These are phyloP conservation scores for Sclerotinia trifoliorum DNA, from an alignment of 2,329 filamentous ascomycete species.

Conservation along the genomic window DNA sequence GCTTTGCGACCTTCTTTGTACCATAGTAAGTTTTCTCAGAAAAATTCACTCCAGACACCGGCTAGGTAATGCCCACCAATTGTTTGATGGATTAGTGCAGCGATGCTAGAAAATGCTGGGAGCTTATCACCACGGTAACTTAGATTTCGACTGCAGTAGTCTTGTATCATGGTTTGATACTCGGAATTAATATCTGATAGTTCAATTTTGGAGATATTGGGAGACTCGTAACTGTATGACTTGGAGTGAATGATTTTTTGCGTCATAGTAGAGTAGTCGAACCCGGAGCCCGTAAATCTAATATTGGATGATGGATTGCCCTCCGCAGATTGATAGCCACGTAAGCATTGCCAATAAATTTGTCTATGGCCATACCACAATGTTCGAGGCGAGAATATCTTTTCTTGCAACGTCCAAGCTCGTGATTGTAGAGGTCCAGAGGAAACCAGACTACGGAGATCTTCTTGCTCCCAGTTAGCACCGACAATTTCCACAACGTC, in stretches of 20 bases:
- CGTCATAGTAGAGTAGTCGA: rapidly evolving
- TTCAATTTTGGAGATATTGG: not conserved
- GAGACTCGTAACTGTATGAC: too few species aligned
- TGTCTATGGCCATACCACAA: not conserved
- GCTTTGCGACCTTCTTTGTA: rapidly evolving
- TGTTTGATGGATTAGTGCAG: not conserved
- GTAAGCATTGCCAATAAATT: not conserved
- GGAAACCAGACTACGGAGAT: rapidly evolving
- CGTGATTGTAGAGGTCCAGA: not conserved
- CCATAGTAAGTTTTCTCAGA: not conserved
- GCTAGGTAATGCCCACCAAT: not conserved
- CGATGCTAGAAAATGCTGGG: not conserved
- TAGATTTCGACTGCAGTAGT: not conserved
- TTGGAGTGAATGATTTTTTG: not conserved
- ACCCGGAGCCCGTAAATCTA: rapidly evolving
- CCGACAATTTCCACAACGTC: not conserved
- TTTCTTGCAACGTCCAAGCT: not conserved
- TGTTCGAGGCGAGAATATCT: not conserved
- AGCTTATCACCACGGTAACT: not conserved
- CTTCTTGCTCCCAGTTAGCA: rapidly evolving
- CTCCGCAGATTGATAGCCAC: not conserved
- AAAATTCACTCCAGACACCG: not conserved
- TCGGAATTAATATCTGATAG: not conserved
- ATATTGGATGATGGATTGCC: rapidly evolving
- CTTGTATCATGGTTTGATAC: not conserved